A percentile compares a stretch with the other conserved stretches of the same genome.
Conservation (phyloP, 305 asterid genomes). For the Fraxinus albicans region DNA sequence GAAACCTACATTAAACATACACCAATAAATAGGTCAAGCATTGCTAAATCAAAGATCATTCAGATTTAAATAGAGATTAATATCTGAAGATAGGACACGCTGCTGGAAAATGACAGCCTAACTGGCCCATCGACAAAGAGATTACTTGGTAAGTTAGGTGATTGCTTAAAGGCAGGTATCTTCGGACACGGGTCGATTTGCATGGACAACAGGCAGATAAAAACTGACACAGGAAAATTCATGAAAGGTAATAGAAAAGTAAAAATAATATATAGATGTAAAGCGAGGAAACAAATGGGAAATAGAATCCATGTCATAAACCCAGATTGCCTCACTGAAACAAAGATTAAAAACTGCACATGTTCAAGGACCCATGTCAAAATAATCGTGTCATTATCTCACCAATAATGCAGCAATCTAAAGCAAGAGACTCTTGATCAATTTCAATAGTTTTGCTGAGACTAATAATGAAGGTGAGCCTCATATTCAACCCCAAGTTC, state of each 20-base stretch:
- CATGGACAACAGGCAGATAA: background rate
- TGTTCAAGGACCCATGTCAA: background rate
- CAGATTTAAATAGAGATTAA: background rate
- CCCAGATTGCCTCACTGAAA: background rate
- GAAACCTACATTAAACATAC: slow-evolving; percentile 46
- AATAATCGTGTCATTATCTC: background rate
- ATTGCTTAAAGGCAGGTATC: background rate
- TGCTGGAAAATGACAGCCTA: background rate
- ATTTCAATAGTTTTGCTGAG: background rate
- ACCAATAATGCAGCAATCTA: background rate
- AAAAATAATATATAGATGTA: background rate
- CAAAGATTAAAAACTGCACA: background rate
- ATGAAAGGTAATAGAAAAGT: background rate
- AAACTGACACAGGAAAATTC: background rate
- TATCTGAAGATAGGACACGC: background rate
- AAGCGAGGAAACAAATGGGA: background rate
- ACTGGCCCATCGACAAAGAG: slow-evolving; percentile 1
- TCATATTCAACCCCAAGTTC: background rate
- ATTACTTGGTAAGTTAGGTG: background rate
- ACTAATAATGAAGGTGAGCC: background rate
- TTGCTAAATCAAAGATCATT: background rate
- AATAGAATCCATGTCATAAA: background rate
- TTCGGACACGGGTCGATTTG: background rate
- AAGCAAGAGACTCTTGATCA: background rate
- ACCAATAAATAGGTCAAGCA: slow-evolving; percentile 1